Conservation (phyloP, 2,329 filamentous ascomycete species). For the Xylaria sp. region DNA sequence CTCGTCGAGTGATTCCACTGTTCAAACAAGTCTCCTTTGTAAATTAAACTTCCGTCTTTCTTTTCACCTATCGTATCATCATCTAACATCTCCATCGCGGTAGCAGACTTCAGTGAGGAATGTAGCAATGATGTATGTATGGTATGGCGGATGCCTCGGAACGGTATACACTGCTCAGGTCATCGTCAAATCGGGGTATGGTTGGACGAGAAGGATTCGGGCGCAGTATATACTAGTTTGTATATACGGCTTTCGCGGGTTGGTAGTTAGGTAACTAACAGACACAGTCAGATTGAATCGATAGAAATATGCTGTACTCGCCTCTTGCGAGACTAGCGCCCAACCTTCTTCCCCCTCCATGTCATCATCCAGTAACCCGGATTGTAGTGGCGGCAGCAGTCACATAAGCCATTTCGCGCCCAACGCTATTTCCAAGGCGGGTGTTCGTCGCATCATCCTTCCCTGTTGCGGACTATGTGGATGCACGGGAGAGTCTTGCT, state of each 20-base stretch:
- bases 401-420: not conserved
- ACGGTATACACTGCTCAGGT: not conserved
- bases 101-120: not conserved
- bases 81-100: not conserved
- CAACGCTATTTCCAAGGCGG: not conserved
- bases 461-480: not conserved
- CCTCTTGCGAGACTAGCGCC: not conserved
- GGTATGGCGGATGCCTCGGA: constrained; percentile 1
- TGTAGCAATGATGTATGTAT: not conserved
- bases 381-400: no score
- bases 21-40: constrained; percentile 3
- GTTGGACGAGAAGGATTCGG: constrained; percentile 1
- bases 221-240: not conserved
- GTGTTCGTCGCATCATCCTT: not conserved
- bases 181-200: constrained; percentile 1
- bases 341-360: constrained; percentile 9
- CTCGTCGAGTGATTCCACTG: constrained; percentile 25
- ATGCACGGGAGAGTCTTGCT: not conserved
- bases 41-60: not conserved
- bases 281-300: constrained; percentile 13
- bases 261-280: not conserved
- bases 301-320: constrained; percentile 1
- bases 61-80: not conserved
- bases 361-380: constrained; percentile 14
- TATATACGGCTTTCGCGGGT: not conserved